Percentiles rank a stretch among this genome's conserved stretches.
phyloP scores from a whole-genome alignment of 2,329 filamentous ascomycete genomes.

The Chaetomium sp. region DNA sequence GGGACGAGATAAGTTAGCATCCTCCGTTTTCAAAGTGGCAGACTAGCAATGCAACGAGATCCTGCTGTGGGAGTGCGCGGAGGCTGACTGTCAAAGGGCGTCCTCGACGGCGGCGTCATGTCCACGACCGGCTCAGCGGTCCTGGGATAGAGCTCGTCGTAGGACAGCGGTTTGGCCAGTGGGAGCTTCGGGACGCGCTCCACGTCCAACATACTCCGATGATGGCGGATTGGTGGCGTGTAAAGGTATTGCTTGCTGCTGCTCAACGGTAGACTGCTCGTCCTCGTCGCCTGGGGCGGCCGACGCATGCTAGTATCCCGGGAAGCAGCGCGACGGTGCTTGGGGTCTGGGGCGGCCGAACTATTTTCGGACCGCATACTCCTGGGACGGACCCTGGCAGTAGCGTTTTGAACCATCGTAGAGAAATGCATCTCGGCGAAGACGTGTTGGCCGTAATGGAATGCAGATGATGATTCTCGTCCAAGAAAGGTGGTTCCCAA shows the following conservation, averaged over 20 bases:
- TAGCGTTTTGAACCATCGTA: slow-evolving; percentile 46
- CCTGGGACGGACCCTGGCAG: slow-evolving; percentile 47
- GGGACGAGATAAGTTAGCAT: slow-evolving; percentile 42
- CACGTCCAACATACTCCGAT: slow-evolving; percentile 58
- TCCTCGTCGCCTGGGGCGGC: slow-evolving; percentile 38
- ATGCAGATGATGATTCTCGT: slow-evolving; percentile 37
- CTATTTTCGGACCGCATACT: slow-evolving; percentile 54
- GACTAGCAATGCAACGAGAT: slow-evolving; percentile 31
- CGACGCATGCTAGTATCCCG: slow-evolving; percentile 33
- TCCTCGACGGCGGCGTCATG: slow-evolving; percentile 11
- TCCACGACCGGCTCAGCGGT: slow-evolving; percentile 20
- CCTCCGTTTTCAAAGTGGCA: slow-evolving; percentile 20
- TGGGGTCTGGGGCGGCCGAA: slow-evolving; percentile 31
- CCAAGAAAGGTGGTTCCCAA: slow-evolving; percentile 46
- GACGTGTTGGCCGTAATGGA: slow-evolving; percentile 25
- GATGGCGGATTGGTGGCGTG: slow-evolving; percentile 42
- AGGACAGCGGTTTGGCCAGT: slow-evolving; percentile 48
- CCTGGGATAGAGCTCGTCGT: slow-evolving; percentile 50
- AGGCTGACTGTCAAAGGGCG: slow-evolving; percentile 41
- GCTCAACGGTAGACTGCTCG: slow-evolving; percentile 41
- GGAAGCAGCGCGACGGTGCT: slow-evolving; percentile 20
- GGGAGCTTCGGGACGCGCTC: slow-evolving; percentile 52
- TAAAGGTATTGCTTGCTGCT: slow-evolving; percentile 38
- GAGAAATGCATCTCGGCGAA: slow-evolving; percentile 44
- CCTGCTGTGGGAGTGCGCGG: slow-evolving; percentile 38